phyloP scores from a whole-genome alignment of 139 green algal genomes.

The Gonium pectorale region DNA sequence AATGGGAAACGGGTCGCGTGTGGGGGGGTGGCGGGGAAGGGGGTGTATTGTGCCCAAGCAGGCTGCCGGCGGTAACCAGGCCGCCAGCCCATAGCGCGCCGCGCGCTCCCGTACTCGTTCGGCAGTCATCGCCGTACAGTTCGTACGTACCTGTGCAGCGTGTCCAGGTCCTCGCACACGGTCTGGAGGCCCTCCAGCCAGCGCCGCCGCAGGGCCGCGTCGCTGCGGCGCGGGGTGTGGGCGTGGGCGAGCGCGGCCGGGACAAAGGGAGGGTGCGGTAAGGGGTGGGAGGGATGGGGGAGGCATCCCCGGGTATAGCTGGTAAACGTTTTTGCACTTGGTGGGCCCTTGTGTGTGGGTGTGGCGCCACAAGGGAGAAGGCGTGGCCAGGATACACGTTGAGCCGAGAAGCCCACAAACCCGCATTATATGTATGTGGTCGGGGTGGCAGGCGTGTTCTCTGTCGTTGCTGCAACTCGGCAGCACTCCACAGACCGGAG shows the following conservation, averaged over 20 bases:
- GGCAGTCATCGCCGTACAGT: too few relatives aligned
- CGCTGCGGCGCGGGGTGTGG: neutral
- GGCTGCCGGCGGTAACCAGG: too few relatives aligned
- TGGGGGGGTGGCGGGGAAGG: too few relatives aligned
- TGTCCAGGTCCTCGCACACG: slow-evolving; percentile 26
- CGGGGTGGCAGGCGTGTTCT: neutral
- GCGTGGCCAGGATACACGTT: too few relatives aligned
- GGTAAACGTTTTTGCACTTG: neutral
- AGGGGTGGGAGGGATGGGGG: neutral
- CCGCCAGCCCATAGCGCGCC: too few relatives aligned
- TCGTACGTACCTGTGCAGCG: slow-evolving; percentile 46
- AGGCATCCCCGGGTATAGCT: neutral
- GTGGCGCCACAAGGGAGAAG: neutral
- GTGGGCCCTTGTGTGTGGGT: neutral
- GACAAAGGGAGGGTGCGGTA: neutral
- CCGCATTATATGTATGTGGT: neutral
- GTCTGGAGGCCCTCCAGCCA: slow-evolving; percentile 45
- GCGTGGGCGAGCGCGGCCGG: neutral
- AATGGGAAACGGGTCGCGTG: too few relatives aligned
- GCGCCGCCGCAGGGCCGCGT: neutral
- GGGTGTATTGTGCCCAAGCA: too few relatives aligned
- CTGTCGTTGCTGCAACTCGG: neutral
- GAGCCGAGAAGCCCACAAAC: neutral
- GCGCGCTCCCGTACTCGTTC: too few relatives aligned
- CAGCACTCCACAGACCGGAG: neutral